Evolutionary conservation across 2,329 filamentous ascomycete species (phyloP), one percentile per base, ranked within the genome.

Genomic region (Aureobasidium namibiae): DNA sequence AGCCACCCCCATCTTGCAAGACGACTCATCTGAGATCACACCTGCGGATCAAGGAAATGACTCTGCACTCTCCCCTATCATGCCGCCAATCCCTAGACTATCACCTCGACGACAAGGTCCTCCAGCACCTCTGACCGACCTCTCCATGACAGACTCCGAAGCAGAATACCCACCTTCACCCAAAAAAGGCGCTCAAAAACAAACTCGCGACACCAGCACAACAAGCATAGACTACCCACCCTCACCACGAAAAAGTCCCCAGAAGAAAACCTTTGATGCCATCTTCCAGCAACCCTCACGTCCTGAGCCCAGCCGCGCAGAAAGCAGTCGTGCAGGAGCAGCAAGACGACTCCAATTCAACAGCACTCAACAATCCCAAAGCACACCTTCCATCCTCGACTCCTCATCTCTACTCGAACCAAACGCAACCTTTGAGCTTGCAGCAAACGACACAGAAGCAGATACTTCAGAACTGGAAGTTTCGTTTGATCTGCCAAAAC

Each of bases 51-150:
- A 44, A 26, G 41, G 13, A 6, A 14, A 44, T 50, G 74, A 72
- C 58, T 80, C 80, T 60, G 72, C 74, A 1, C 66, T 74, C 21
- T 76, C 76, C 3, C 73, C 73, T 2, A 66, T 73, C 11, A 71
- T 67, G 56, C 59, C 68, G 13, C 62, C 68, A 14, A 68, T 73
- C n/a, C 48, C 65, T 14, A 68, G 42, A 29, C 33, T 33, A 16
- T 65, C 66, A 11, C 66, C 67, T 14, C 61, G 66, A 52, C 68
- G 68, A 21, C 65, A 66, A 31, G 48, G 34, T 18, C 48, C 67
- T 11, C 58, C 67, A 24, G 63, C 69, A 1, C 68, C 69, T 29
- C 61, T 70, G 3, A 66, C 65, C 9, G 69, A 72, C 44, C 61
- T 71, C 6, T 63, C 63, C 5, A 62, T 70, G 13, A 67, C 68